Base-by-base conservation (phyloP, 2,329 filamentous ascomycete species). In the Reticulascus tulasneorum region DNA sequence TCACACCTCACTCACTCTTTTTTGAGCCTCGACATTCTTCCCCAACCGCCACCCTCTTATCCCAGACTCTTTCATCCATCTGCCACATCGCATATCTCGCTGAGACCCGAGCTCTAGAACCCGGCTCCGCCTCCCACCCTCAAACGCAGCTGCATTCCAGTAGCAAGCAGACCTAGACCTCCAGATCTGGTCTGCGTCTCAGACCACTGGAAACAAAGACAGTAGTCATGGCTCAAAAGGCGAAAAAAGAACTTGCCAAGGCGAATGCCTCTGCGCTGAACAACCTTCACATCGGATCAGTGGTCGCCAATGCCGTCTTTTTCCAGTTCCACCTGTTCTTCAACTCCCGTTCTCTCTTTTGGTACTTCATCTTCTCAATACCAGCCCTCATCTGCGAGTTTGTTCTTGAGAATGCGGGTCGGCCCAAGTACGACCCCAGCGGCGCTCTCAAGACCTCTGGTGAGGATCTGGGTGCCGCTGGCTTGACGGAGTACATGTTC, bases 401-500 rank as follows among this genome's bases (percentile, higher is more conserved):
- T 55, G 82, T 88, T 52, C 82, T 98, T 44, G 93, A 98, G 62
- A 75, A 76, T 29, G 79, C 89, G 7, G 88, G 86, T 10, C 85
- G 91, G 9, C 93, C 93, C 17, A 81, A 71, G 42, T 86, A 82
- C 56, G 77, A 80, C 47, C 58, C 79, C 16, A 81, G 78, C 30
- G 74, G 71, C 11, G 72, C 82, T n/a, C 70, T 97, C 44, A 81
- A 78, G 57, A 79, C 75, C 21, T 71, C 86, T 1, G 91, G 93
- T 27, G 90, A 97, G 58, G 93, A 98, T 59, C 77, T 98, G 33
- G 80, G 85, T 35, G 86, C 88, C 9, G 76, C 83, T 22, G 93
- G 93, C 5, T 66, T 98, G 68, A 97, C 91, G 9, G 93, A 96
- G 65, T 97, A 94, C 70, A 87, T 97, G 84, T 98, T 94, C 75